Percentiles rank a stretch among this genome's conserved stretches.
Evolutionary conservation across 1,139 yeast species (phyloP).

Genomic region (Sugiyamaella sp.): DNA sequence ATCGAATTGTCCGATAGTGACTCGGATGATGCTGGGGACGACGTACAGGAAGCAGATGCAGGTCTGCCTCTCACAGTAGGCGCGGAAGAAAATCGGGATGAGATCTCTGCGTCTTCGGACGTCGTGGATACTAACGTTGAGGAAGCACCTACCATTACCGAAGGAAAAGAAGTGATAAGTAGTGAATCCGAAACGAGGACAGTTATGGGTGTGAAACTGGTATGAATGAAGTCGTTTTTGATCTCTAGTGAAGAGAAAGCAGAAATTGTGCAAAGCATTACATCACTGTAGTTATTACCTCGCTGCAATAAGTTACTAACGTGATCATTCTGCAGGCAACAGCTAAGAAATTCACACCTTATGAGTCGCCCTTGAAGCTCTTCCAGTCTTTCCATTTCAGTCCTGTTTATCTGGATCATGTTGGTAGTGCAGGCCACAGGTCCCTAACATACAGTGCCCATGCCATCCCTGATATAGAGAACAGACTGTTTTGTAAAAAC

Average conservation of each 20-base stretch:
- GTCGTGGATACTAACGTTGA: background rate
- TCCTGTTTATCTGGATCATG: constrained; percentile 34
- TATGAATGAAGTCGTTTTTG: constrained; percentile 18
- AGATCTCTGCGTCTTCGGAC: no score
- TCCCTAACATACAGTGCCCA: constrained; percentile 38
- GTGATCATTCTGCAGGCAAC: constrained; percentile 22
- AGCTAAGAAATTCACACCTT: constrained; percentile 30
- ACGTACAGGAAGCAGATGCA: background rate
- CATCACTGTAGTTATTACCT: no score
- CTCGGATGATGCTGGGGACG: background rate
- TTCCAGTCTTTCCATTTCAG: constrained; percentile 39
- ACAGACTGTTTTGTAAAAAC: constrained; percentile 33
- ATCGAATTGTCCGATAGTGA: constrained; percentile 39
- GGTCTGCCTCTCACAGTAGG: no score
- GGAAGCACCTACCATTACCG: no score
- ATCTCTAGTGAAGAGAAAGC: no score
- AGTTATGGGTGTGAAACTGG: constrained; percentile 24
- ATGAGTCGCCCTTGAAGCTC: constrained; percentile 36
- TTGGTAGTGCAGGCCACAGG: constrained; percentile 31
- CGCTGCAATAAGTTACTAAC: constrained; percentile 7
- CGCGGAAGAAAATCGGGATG: no score
- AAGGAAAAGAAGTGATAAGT: no score
- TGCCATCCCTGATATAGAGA: constrained; percentile 27
- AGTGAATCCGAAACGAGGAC: constrained; percentile 18
- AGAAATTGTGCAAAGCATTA: no score